Evolutionary conservation across 73 alveolate species (phyloP).

Genomic region (Breviolum minutum): DNA sequence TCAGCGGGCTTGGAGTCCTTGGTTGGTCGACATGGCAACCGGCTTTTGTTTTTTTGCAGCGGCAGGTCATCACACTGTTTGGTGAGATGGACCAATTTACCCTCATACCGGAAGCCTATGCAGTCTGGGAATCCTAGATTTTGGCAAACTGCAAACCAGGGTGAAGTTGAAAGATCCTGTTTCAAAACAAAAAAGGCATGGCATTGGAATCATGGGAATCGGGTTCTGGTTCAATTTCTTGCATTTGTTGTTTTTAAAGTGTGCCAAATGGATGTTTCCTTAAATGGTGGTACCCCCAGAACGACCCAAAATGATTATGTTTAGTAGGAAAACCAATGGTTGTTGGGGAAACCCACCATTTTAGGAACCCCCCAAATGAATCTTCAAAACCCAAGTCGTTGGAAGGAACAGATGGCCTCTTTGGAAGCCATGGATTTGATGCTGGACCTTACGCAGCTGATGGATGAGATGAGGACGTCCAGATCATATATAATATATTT

Average conservation of each 20-base stretch:
- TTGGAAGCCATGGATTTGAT: neutral
- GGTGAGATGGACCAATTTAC: neutral
- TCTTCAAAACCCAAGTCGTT: neutral
- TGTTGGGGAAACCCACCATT: neutral
- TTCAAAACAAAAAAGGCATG: neutral
- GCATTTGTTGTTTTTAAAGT: neutral
- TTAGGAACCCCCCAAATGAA: neutral
- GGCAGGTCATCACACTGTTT: constrained; percentile 34
- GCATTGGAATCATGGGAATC: neutral
- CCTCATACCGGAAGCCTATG: constrained; percentile 6
- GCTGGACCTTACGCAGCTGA: neutral
- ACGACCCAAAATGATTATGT: neutral
- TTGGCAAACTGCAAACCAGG: neutral
- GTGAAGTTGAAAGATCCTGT: neutral
- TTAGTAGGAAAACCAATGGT: neutral
- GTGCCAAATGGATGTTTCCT: too few species aligned
- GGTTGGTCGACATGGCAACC: neutral
- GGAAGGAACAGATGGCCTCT: constrained; percentile 29
- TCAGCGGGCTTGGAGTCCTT: neutral
- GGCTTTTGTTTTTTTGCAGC: neutral
- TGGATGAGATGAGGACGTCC: constrained; percentile 18
- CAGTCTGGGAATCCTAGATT: neutral
- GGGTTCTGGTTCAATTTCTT: neutral
- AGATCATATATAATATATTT: too few species aligned
- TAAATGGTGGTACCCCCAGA: too few species aligned